Conservation (phyloP, 345 rosid species). For the Laguncularia racemosa region DNA sequence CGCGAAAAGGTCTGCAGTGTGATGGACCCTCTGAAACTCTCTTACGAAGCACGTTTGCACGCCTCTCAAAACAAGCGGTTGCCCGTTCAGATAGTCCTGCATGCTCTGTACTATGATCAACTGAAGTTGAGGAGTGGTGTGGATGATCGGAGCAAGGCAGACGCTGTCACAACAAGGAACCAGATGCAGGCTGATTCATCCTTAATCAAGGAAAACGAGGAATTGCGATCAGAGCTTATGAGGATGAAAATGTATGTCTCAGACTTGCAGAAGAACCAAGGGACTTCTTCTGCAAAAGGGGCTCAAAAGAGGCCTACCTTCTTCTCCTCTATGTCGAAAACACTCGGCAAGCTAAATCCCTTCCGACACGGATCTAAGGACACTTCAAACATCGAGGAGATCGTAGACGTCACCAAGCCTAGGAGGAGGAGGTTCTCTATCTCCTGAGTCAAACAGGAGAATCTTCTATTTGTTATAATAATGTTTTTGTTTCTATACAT, state of each 20-base stretch:
- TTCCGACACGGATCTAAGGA: conserved; percentile 82
- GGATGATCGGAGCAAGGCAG: conserved; percentile 22
- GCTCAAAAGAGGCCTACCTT: conserved; percentile 32
- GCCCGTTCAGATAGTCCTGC: conserved; percentile 80
- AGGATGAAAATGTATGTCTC: conserved; percentile 79
- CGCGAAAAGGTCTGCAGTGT: conserved; percentile 84
- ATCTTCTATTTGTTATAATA: too few relatives aligned
- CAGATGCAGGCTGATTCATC: conserved; percentile 61
- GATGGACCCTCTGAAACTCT: conserved; percentile 80
- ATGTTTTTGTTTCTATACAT: too few relatives aligned
- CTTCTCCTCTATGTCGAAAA: conserved; percentile 88
- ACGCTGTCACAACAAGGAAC: conserved; percentile 39
- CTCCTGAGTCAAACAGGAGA: conserved; percentile 24
- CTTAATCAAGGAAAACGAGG: conserved; percentile 77
- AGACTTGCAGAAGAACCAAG: conserved; percentile 49
- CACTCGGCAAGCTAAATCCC: conserved; percentile 77
- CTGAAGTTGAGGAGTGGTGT: conserved; percentile 74
- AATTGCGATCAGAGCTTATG: conserved; percentile 60
- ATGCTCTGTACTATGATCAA: conserved; percentile 84
- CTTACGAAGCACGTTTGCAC: conserved; percentile 89
- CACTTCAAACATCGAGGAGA: conserved; percentile 62
- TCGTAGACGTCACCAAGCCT: conserved; percentile 63
- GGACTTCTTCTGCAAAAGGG: conserved; percentile 16
- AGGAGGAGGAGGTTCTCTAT: conserved; percentile 92
- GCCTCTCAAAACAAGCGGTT: conserved; percentile 94